phyloP scores from a whole-genome alignment of 2,329 filamentous ascomycete species.

The Epichloe hybrida region DNA sequence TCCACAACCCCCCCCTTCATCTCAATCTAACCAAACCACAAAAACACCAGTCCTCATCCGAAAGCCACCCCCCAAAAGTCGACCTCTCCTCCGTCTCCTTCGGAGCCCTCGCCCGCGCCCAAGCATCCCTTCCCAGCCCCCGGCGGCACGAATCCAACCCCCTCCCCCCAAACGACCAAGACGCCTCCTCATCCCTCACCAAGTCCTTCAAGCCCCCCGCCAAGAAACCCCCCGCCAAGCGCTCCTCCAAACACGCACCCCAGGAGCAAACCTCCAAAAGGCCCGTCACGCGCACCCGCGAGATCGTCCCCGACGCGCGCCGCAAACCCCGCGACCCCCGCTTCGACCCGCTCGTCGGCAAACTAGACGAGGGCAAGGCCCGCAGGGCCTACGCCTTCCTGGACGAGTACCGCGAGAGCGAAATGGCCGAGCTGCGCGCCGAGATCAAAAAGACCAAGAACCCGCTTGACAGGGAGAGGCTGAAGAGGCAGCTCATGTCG shows the following conservation, averaged over 20 bases:
- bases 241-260: slow-evolving; percentile 76
- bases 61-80: slow-evolving; percentile 17
- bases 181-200: background rate
- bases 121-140: slow-evolving; percentile 45
- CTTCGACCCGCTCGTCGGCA: slow-evolving; percentile 52
- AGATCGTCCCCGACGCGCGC: slow-evolving; percentile 44
- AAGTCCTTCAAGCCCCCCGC: slow-evolving; percentile 1
- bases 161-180: slow-evolving; percentile 4
- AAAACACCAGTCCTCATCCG: background rate
- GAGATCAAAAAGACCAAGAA: slow-evolving; percentile 56
- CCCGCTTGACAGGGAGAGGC: slow-evolving; percentile 46
- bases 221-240: slow-evolving; percentile 14
- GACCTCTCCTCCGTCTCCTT: slow-evolving; percentile 60
- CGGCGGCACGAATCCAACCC: slow-evolving; percentile 14
- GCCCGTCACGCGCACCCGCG: slow-evolving; percentile 68
- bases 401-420: slow-evolving; percentile 70
- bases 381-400: slow-evolving; percentile 76
- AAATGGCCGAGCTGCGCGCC: slow-evolving; percentile 61
- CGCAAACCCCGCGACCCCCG: slow-evolving; percentile 70
- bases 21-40: background rate
- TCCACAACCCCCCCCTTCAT: slow-evolving; percentile 12
- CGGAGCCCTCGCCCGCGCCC: slow-evolving; percentile 77
- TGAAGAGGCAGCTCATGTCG: slow-evolving; percentile 61
- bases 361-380: slow-evolving; percentile 42
- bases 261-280: slow-evolving; percentile 69